Conservation (phyloP, 805 yeast genomes). For the Wickerhamiella qilinensis region DNA sequence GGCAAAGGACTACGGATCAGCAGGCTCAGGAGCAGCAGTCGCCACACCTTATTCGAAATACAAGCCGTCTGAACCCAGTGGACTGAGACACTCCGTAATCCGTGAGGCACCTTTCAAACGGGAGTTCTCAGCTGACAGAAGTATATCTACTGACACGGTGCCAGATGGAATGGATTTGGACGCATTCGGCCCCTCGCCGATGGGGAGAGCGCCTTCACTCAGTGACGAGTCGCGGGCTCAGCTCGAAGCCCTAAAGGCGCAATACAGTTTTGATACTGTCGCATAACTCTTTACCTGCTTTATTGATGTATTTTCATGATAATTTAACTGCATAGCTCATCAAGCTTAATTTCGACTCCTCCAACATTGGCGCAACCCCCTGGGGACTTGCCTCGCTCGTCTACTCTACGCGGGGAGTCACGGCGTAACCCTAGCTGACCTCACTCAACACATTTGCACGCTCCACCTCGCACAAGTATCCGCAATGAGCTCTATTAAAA, state of each 20-base stretch:
- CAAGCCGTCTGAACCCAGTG: neutral
- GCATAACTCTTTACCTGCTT: neutral
- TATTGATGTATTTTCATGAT: neutral
- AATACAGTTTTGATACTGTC: neutral
- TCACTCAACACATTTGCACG: neutral
- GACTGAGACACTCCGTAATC: neutral
- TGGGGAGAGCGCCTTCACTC: neutral
- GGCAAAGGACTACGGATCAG: no score
- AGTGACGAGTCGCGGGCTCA: neutral
- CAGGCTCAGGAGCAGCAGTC: no score
- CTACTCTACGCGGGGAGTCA: neutral
- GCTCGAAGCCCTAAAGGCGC: neutral
- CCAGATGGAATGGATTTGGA: neutral
- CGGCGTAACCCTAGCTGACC: neutral
- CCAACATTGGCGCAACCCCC: neutral
- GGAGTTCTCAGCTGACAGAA: neutral
- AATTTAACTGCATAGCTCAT: neutral
- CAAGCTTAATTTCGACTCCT: neutral
- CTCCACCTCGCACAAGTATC: neutral
- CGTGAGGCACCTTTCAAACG: neutral
- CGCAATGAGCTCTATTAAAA: slow-evolving; percentile 18
- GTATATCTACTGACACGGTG: neutral
- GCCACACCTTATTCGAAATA: neutral
- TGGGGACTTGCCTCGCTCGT: neutral
- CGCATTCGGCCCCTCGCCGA: neutral